phyloP scores from a whole-genome alignment of 2,329 filamentous ascomycete species.

The Colletotrichum sp. region DNA sequence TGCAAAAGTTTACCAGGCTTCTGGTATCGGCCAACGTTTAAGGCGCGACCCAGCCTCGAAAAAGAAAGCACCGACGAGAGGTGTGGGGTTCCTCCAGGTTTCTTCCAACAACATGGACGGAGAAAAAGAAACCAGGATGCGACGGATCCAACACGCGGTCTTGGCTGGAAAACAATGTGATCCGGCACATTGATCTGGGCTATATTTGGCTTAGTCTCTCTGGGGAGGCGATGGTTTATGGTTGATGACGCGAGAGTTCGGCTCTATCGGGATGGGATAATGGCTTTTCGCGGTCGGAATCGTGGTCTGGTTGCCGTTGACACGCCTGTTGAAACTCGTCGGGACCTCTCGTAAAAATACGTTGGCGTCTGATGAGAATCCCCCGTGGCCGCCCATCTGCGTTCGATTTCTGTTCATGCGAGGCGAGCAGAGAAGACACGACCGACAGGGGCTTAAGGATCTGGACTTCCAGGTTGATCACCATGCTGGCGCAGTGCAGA shows the following conservation, averaged over 20 bases:
- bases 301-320: background rate
- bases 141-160: background rate
- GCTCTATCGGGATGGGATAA: background rate
- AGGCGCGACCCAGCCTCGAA: background rate
- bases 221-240: background rate
- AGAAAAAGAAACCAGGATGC: background rate
- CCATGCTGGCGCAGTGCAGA: background rate
- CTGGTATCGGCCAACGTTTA: background rate
- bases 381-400: background rate
- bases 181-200: background rate
- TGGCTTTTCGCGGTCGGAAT: background rate
- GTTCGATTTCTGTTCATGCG: background rate
- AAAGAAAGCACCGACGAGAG: background rate
- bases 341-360: background rate
- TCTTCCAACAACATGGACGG: background rate
- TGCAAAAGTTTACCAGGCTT: background rate
- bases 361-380: background rate
- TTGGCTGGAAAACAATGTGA: background rate
- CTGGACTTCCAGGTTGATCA: background rate
- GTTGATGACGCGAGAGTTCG: background rate
- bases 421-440: background rate
- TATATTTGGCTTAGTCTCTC: background rate
- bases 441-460: background rate
- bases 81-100: background rate
- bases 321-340: fast-evolving